Conservation (phyloP, 225 moss, liverwort and hornwort genomes). For the Physcomitrellopsis africana region DNA sequence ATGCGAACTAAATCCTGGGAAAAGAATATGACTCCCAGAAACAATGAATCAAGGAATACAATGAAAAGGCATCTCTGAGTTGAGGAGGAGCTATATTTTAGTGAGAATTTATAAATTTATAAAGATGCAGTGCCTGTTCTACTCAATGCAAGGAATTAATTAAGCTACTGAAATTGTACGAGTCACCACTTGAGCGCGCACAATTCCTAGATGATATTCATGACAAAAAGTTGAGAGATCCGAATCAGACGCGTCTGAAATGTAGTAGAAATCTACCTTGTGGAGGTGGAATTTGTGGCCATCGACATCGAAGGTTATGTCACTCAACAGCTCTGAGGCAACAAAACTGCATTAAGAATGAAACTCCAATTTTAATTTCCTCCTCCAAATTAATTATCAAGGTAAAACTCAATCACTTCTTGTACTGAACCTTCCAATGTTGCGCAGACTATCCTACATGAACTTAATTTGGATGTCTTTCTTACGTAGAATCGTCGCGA, state of each 20-base stretch:
- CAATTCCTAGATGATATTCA: neutral
- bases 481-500: slow-evolving; percentile 58
- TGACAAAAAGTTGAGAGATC: no score
- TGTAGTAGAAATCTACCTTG: slow-evolving; percentile 59
- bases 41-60: no score
- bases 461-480: slow-evolving; percentile 10
- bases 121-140: neutral
- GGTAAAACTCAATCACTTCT: slow-evolving; percentile 5
- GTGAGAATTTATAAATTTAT: neutral
- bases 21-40: no score
- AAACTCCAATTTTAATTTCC: slow-evolving; percentile 24
- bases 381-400: neutral
- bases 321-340: slow-evolving; percentile 82
- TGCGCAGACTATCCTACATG: neutral
- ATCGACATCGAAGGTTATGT: slow-evolving; percentile 65
- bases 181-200: neutral
- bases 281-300: slow-evolving; percentile 78
- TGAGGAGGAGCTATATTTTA: neutral
- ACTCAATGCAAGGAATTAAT: neutral
- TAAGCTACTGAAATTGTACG: neutral
- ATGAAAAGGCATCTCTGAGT: neutral
- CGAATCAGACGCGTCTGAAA: neutral
- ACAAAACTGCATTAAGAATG: slow-evolving; percentile 66
- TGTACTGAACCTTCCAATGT: slow-evolving; percentile 16
- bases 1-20: no score